Evolutionary conservation across 2,329 filamentous ascomycete genomes (phyloP).

Genomic region (Hymenoscyphus albidus): DNA sequence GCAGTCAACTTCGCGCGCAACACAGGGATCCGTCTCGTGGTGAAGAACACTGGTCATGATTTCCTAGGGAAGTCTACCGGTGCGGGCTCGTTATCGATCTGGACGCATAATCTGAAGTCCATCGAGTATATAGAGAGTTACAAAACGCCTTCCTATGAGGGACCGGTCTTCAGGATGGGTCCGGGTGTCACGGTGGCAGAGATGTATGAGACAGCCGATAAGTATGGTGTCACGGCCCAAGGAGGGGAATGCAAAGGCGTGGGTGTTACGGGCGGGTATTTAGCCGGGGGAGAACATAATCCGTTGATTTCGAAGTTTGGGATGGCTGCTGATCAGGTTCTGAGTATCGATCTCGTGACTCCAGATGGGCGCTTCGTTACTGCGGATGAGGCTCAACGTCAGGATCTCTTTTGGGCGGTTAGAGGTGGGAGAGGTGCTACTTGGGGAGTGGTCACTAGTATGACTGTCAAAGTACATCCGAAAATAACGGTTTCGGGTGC

Average conservation of each 20-base stretch:
- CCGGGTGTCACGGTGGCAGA: constrained; percentile 43
- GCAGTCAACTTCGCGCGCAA: constrained; percentile 43
- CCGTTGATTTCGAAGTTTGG: constrained; percentile 50
- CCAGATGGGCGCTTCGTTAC: constrained; percentile 46
- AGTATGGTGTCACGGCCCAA: constrained; percentile 44
- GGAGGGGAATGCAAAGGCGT: constrained; percentile 43
- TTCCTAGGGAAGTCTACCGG: constrained; percentile 26
- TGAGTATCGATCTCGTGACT: constrained; percentile 54
- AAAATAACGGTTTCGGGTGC: constrained; percentile 1
- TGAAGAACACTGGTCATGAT: constrained; percentile 26
- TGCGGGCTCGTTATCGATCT: constrained; percentile 48
- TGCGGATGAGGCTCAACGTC: constrained; percentile 48
- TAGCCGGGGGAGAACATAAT: constrained; percentile 59
- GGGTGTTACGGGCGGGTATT: constrained; percentile 44
- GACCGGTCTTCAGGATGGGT: constrained; percentile 38
- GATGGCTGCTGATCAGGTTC: constrained; percentile 56
- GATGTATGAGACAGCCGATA: constrained; percentile 41
- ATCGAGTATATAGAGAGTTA: constrained; percentile 38
- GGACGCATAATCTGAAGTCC: constrained; percentile 45
- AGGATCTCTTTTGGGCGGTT: constrained; percentile 62
- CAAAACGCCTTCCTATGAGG: constrained; percentile 34
- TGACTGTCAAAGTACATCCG: constrained; percentile 6
- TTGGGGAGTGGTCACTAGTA: constrained; percentile 42
- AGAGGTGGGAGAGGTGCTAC: constrained; percentile 56
- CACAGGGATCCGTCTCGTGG: constrained; percentile 40